phyloP scores from a whole-genome alignment of 1,284 basidiomycete species.

The Austroboletus olivaceoglutinosus region DNA sequence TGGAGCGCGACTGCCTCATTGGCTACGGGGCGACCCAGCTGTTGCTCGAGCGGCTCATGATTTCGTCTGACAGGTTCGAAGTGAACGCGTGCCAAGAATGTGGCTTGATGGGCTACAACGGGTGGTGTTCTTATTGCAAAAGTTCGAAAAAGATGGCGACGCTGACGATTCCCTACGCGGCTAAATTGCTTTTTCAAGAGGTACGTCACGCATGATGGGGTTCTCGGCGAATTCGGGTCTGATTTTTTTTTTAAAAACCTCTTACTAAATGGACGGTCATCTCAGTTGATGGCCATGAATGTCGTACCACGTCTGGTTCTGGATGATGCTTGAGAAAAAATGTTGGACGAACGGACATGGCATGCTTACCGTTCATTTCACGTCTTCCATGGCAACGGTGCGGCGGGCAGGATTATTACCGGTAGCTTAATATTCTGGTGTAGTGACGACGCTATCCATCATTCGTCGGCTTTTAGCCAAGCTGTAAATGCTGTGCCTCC shows the following conservation, averaged over 20 bases:
- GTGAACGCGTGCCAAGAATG: conserved; percentile 95
- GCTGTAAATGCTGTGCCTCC: conserved; percentile 24
- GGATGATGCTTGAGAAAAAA: conserved; percentile 57
- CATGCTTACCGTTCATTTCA: not conserved
- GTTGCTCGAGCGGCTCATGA: conserved; percentile 95
- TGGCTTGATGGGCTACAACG: conserved; percentile 95
- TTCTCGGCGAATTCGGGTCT: not conserved
- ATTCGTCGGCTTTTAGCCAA: not conserved
- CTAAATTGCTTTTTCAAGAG: conserved; percentile 97
- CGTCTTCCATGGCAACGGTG: conserved; percentile 6
- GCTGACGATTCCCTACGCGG: conserved; percentile 97
- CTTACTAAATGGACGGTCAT: conserved; percentile 3
- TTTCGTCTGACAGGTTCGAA: conserved; percentile 96
- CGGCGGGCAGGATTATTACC: not conserved
- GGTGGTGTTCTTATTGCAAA: conserved; percentile 96
- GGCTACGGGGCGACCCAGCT: conserved; percentile 97
- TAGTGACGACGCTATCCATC: conserved; percentile 10
- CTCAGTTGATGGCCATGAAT: conserved; percentile 92
- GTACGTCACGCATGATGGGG: conserved; percentile 44
- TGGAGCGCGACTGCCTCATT: conserved; percentile 97
- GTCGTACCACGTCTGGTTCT: conserved; percentile 83
- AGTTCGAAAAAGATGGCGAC: conserved; percentile 95
- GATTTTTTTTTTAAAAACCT: not conserved
- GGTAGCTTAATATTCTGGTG: not conserved
- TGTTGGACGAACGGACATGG: not conserved